Percentiles rank a stretch among this genome's conserved stretches.
Evolutionary conservation across 2,329 filamentous ascomycete species (phyloP).

Genomic region (Trichothecium roseum): DNA sequence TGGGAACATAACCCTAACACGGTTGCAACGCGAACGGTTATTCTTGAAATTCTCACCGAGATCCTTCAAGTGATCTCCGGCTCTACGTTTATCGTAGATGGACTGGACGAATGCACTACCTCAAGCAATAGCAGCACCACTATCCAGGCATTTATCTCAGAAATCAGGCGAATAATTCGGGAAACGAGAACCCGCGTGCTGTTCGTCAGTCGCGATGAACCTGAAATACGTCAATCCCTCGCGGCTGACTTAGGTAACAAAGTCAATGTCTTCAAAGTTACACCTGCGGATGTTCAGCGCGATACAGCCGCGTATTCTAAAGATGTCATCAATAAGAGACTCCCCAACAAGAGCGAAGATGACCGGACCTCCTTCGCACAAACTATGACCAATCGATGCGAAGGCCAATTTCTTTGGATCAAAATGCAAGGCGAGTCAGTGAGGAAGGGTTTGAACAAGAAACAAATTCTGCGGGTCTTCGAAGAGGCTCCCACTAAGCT

Average conservation of each 20-base stretch:
- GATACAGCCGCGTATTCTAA: conserved; percentile 13
- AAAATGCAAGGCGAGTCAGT: conserved; percentile 17
- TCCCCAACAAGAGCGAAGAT: conserved; percentile 13
- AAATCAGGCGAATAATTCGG: conserved; percentile 5
- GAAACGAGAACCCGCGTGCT: conserved; percentile 12
- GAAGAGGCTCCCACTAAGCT: conserved; percentile 16
- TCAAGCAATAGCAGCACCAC: neutral
- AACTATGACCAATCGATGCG: conserved; percentile 13
- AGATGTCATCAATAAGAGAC: conserved; percentile 15
- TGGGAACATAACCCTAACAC: neutral
- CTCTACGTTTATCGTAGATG: conserved; percentile 17
- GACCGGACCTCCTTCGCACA: conserved; percentile 10
- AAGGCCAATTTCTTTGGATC: conserved; percentile 24
- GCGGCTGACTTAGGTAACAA: no score
- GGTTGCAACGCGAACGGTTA: conserved; percentile 7
- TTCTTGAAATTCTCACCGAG: conserved; percentile 11
- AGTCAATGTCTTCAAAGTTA: conserved; percentile 11
- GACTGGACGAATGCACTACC: conserved; percentile 24
- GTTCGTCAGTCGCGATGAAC: conserved; percentile 14
- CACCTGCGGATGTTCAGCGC: conserved; percentile 10
- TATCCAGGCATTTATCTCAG: conserved; percentile 9
- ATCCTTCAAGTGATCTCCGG: conserved; percentile 6
- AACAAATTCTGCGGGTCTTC: conserved; percentile 15
- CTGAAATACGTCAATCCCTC: conserved; percentile 13
- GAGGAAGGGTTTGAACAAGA: conserved; percentile 13